phyloP scores from a whole-genome alignment of 176 grass and related monocot species.

The Alloteropsis semialata region DNA sequence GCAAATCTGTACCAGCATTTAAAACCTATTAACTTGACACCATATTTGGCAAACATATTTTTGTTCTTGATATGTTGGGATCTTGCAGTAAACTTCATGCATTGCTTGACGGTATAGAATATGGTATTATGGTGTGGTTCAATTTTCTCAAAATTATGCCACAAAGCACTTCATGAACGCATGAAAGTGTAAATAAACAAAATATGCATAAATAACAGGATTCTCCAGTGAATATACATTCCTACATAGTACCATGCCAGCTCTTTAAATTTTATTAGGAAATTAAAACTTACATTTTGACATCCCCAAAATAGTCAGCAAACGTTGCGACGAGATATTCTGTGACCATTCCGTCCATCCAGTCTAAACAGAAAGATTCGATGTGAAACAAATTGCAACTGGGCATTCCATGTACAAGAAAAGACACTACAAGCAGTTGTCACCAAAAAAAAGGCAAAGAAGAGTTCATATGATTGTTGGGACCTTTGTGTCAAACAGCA shows the following conservation, averaged over 20 bases:
- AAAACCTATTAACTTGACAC: constrained; percentile 10
- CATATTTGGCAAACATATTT: constrained; percentile 13
- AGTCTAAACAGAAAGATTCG: constrained; percentile 52
- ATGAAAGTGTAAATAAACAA: not conserved
- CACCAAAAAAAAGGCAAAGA: not conserved
- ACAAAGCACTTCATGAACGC: not conserved
- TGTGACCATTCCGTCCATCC: constrained; percentile 77
- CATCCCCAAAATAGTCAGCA: constrained; percentile 93
- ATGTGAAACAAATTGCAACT: constrained; percentile 21
- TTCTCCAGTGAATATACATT: constrained; percentile 10
- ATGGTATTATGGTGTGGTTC: not conserved
- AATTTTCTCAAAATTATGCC: constrained; percentile 1
- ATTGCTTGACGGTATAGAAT: not conserved
- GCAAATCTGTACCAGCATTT: not conserved
- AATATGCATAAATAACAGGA: constrained; percentile 20
- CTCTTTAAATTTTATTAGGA: constrained; percentile 3
- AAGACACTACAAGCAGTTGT: not conserved
- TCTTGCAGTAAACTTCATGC: not conserved
- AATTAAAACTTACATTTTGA: constrained; percentile 84
- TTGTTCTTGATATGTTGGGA: constrained; percentile 13
- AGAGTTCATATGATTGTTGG: not conserved
- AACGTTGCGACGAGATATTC: constrained; percentile 93
- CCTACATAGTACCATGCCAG: not conserved
- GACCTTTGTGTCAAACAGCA: not conserved
- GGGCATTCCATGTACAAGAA: not conserved